Evolutionary conservation across 768 basidiomycete species (phyloP).

Genomic region (Roridomyces roridus): DNA sequence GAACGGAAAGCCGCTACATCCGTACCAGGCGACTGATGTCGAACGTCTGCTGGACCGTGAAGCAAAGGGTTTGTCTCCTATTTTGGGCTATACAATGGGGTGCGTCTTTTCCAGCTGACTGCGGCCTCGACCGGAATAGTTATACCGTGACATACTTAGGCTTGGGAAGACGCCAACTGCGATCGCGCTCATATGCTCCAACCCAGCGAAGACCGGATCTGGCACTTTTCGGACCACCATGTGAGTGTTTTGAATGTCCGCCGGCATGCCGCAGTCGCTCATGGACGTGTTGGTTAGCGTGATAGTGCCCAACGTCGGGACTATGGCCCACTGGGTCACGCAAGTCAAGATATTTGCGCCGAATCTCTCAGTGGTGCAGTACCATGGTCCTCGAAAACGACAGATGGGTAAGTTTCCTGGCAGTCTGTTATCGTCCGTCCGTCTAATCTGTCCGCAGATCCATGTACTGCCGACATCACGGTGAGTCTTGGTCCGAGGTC

Average conservation of each 20-base stretch:
- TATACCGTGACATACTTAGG: too few relatives aligned
- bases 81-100: constrained; percentile 10
- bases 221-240: neutral
- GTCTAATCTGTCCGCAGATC: neutral
- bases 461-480: neutral
- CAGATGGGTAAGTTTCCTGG: neutral
- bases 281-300: too few relatives aligned
- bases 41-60: constrained; percentile 1
- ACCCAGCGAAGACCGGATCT: neutral
- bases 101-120: too few relatives aligned
- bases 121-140: too few relatives aligned
- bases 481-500: neutral
- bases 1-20: neutral
- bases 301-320: constrained; percentile 3
- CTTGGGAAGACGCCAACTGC: constrained; percentile 7
- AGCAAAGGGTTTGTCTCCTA: neutral
- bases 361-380: constrained; percentile 4
- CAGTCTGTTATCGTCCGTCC: neutral
- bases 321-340: constrained; percentile 1
- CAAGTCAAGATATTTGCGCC: constrained; percentile 2
- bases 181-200: neutral
- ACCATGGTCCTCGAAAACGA: neutral
- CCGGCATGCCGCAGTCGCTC: too few relatives aligned
- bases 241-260: neutral
- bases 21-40: constrained; percentile 1